Conservation (phyloP, 805 yeast genomes). For the Soucietia sequanensis region DNA sequence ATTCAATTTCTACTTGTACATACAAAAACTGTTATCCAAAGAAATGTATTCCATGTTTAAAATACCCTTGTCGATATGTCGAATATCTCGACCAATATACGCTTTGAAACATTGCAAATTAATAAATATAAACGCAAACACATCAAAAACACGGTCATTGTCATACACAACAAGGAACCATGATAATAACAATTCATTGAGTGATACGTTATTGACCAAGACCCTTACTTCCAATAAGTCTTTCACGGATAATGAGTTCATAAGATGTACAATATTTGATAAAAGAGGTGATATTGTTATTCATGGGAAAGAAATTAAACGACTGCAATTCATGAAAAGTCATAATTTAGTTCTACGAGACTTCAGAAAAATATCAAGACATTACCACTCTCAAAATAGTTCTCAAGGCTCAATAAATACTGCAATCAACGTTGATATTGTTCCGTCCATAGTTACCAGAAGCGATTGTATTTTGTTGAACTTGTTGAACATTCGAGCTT, state of each 20-base stretch:
- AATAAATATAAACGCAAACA: background rate
- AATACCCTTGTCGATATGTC: too few species aligned
- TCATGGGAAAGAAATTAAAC: constrained; percentile 45
- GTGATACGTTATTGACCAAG: constrained; percentile 20
- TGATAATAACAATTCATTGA: background rate
- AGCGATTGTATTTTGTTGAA: constrained; percentile 47
- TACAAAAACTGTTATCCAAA: too few species aligned
- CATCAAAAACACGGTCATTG: background rate
- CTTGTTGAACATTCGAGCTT: constrained; percentile 49
- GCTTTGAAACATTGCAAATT: too few species aligned
- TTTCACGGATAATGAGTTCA: constrained; percentile 28
- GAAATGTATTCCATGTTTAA: too few species aligned
- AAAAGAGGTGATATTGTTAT: constrained; percentile 40
- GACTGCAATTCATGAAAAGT: constrained; percentile 41
- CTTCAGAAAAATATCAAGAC: constrained; percentile 49
- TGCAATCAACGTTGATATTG: constrained; percentile 43
- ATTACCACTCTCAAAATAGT: constrained; percentile 8
- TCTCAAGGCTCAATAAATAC: constrained; percentile 9
- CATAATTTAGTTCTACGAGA: constrained; percentile 57
- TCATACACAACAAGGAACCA: background rate
- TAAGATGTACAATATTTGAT: constrained; percentile 52
- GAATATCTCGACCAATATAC: too few species aligned
- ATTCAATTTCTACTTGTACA: too few species aligned
- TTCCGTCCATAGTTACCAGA: constrained; percentile 54
- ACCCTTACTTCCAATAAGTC: constrained; percentile 15